Evolutionary conservation across 2,329 filamentous ascomycete genomes (phyloP).

Genomic region (Neurospora sp.): DNA sequence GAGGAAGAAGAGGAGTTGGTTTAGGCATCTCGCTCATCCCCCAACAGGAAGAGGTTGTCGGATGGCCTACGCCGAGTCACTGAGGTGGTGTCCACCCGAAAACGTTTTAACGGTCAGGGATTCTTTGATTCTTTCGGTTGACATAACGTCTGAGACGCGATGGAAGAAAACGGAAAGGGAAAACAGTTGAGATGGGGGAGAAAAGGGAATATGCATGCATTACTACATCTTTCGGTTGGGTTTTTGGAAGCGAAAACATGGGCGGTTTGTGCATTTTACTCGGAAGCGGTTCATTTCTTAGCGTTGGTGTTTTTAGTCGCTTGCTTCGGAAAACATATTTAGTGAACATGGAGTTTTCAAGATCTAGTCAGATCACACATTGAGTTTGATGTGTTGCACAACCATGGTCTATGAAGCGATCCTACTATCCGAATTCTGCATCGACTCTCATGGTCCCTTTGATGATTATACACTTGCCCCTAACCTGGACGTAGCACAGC

Average conservation of each 20-base stretch:
- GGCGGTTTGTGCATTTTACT: background rate
- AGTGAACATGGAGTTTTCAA: background rate
- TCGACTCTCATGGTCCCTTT: background rate
- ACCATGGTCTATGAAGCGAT: background rate
- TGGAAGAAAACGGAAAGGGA: background rate
- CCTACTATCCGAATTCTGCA: background rate
- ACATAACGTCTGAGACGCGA: background rate
- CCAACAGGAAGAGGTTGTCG: background rate
- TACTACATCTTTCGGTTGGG: background rate
- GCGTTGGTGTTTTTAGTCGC: background rate
- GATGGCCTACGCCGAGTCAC: background rate
- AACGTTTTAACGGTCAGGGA: background rate
- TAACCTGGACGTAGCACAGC: background rate
- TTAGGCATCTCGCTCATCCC: background rate
- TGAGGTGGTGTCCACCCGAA: background rate
- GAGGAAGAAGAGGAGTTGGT: conserved; percentile 14
- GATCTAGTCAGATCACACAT: background rate
- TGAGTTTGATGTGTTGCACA: background rate
- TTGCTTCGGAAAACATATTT: background rate
- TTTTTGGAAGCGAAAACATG: background rate
- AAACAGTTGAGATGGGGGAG: background rate
- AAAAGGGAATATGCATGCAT: background rate
- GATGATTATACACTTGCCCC: background rate
- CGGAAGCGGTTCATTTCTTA: background rate
- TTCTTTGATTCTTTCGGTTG: background rate